phyloP scores from a whole-genome alignment of 257 asterid species.

The Solanum infundibuliforme region DNA sequence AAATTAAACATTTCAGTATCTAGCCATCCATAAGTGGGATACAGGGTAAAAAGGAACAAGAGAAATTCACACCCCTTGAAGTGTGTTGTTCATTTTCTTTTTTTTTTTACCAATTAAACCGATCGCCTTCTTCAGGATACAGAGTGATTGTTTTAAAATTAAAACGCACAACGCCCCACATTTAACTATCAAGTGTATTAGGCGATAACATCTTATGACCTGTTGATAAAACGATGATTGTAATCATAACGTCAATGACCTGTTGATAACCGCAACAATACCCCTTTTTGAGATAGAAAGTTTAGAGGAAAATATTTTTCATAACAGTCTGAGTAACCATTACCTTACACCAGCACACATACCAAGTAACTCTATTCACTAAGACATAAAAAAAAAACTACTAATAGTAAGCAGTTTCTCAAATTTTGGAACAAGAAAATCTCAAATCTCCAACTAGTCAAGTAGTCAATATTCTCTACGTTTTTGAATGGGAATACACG shows the following conservation, averaged over 20 bases:
- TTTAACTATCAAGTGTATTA: background rate
- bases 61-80: background rate
- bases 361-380: background rate
- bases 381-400: background rate
- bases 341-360: background rate
- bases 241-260: background rate
- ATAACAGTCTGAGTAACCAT: background rate
- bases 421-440: background rate
- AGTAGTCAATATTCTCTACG: background rate
- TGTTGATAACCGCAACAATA: background rate
- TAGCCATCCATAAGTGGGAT: background rate
- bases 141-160: background rate
- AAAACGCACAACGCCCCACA: background rate
- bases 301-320: background rate
- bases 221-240: background rate
- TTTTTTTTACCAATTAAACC: background rate
- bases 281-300: background rate
- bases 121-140: background rate
- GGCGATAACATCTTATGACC: background rate
- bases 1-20: background rate
- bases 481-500: background rate
- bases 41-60: background rate
- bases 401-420: background rate
- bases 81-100: background rate
- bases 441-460: background rate